These are phyloP conservation scores for Magnaporthiopsis incrustans DNA, from an alignment of 2,329 filamentous ascomycete species.

Conservation along the genomic window DNA sequence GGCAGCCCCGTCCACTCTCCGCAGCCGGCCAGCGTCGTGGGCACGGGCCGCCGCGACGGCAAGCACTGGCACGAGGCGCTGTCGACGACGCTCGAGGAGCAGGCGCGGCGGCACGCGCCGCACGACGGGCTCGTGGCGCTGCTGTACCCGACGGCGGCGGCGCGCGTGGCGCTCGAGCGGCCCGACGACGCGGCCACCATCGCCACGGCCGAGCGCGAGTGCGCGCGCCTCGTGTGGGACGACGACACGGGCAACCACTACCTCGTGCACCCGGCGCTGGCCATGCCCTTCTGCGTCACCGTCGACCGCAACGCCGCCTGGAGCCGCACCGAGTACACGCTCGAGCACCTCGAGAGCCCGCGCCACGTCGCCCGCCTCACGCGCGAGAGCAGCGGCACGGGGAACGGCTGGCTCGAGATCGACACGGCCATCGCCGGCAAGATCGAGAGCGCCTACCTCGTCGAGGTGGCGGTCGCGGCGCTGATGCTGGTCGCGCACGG, in stretches of 20 bases:
- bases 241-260: slow-evolving; percentile 51
- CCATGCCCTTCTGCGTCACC: slow-evolving; percentile 54
- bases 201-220: slow-evolving; percentile 58
- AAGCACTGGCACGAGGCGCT: slow-evolving; percentile 52
- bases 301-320: slow-evolving; percentile 51
- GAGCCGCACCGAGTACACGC: slow-evolving; percentile 54
- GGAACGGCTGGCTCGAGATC: slow-evolving; percentile 51
- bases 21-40: slow-evolving; percentile 36
- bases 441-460: slow-evolving; percentile 53
- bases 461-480: slow-evolving; percentile 54
- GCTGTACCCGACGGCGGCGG: slow-evolving; percentile 58
- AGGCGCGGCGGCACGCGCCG: slow-evolving; percentile 42
- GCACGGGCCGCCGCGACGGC: slow-evolving; percentile 29
- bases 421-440: slow-evolving; percentile 52
- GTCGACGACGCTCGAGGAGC: slow-evolving; percentile 49
- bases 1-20: slow-evolving; percentile 17
- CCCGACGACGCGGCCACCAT: slow-evolving; percentile 51
- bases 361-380: slow-evolving; percentile 53
- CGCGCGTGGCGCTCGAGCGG: slow-evolving; percentile 53
- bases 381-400: slow-evolving; percentile 42
- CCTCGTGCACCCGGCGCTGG: slow-evolving; percentile 54
- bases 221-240: slow-evolving; percentile 65
- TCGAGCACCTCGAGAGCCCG: slow-evolving; percentile 57
- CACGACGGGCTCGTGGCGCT: slow-evolving; percentile 59
- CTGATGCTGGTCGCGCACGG: slow-evolving; percentile 50